These are phyloP conservation scores for Aspergillus persii DNA, from an alignment of 2,329 filamentous ascomycete genomes.

Conservation along the genomic window DNA sequence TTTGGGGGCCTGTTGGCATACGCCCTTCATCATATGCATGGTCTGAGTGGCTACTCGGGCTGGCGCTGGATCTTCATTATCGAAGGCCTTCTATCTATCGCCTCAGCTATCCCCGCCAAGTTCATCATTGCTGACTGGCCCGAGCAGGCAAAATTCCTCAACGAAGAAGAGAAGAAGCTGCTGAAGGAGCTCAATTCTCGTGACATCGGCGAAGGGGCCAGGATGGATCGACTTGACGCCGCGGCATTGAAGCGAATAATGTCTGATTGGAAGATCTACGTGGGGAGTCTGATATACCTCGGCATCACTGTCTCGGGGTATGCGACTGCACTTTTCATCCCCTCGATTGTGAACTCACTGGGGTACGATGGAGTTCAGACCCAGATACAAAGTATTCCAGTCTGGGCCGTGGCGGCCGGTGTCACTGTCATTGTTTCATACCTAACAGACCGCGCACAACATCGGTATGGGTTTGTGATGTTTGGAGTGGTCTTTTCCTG, in stretches of 20 bases:
- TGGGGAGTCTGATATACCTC: conserved; percentile 33
- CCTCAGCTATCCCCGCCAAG: conserved; percentile 24
- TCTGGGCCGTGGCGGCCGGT: conserved; percentile 32
- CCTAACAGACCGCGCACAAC: conserved; percentile 29
- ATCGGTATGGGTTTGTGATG: conserved; percentile 38
- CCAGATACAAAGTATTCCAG: conserved; percentile 38
- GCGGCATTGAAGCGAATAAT: conserved; percentile 28
- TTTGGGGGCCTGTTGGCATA: conserved; percentile 29
- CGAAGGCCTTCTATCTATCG: conserved; percentile 33
- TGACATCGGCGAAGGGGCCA: conserved; percentile 24
- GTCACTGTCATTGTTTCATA: conserved; percentile 28
- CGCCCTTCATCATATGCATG: conserved; percentile 29
- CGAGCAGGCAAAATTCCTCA: conserved; percentile 32
- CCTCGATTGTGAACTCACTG: conserved; percentile 34
- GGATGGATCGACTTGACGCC: conserved; percentile 29
- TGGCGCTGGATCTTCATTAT: conserved; percentile 41
- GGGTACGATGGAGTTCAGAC: conserved; percentile 31
- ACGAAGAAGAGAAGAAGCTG: conserved; percentile 24
- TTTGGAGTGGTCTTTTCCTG: conserved; percentile 33
- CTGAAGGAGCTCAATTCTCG: conserved; percentile 23
- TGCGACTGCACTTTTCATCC: conserved; percentile 34
- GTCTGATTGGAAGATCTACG: conserved; percentile 34
- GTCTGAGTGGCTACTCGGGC: conserved; percentile 25
- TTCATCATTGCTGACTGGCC: conserved; percentile 34
- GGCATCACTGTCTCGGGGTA: conserved; percentile 36